Evolutionary conservation across 1,139 yeast species (phyloP).

Genomic region (Diutina mesorugosa): DNA sequence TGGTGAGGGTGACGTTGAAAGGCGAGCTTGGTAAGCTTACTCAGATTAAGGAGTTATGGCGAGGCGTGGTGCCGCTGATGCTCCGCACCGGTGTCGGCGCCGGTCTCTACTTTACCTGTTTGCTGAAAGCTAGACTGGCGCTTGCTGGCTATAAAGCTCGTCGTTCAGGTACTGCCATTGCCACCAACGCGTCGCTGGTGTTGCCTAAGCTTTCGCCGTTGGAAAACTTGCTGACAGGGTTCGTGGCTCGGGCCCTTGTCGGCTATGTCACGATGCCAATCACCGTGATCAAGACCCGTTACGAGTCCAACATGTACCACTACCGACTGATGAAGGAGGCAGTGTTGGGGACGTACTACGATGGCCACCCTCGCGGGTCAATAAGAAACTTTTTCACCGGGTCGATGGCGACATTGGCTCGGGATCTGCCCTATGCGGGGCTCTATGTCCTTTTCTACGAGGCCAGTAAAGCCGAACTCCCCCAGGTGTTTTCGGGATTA

Average conservation of each 20-base stretch:
- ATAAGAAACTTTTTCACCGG: slow-evolving; percentile 72
- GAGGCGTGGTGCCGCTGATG: slow-evolving; percentile 89
- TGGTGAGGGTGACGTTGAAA: slow-evolving; percentile 15
- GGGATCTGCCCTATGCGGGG: slow-evolving; percentile 97
- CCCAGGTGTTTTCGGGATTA: slow-evolving; percentile 5
- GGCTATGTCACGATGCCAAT: slow-evolving; percentile 95
- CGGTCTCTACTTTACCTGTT: slow-evolving; percentile 66
- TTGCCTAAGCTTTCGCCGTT: slow-evolving; percentile 62
- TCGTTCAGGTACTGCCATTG: neutral
- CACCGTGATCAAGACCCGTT: slow-evolving; percentile 86
- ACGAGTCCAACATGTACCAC: slow-evolving; percentile 63
- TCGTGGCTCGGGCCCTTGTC: slow-evolving; percentile 64
- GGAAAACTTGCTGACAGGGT: slow-evolving; percentile 70
- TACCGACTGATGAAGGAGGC: slow-evolving; percentile 61
- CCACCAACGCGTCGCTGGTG: slow-evolving; percentile 10
- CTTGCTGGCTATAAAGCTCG: slow-evolving; percentile 24
- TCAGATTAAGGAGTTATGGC: slow-evolving; percentile 55
- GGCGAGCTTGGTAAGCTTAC: slow-evolving; percentile 35
- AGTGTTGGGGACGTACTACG: slow-evolving; percentile 37
- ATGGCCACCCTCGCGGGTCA: slow-evolving; percentile 15
- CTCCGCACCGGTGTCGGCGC: slow-evolving; percentile 85
- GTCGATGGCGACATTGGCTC: slow-evolving; percentile 69
- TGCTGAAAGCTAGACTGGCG: slow-evolving; percentile 47
- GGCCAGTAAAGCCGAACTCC: slow-evolving; percentile 40
- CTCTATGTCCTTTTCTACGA: slow-evolving; percentile 79